Evolutionary conservation across 2,329 filamentous ascomycete species (phyloP), one percentile per base, ranked within the genome.

Genomic region (Xylaria sp.): DNA sequence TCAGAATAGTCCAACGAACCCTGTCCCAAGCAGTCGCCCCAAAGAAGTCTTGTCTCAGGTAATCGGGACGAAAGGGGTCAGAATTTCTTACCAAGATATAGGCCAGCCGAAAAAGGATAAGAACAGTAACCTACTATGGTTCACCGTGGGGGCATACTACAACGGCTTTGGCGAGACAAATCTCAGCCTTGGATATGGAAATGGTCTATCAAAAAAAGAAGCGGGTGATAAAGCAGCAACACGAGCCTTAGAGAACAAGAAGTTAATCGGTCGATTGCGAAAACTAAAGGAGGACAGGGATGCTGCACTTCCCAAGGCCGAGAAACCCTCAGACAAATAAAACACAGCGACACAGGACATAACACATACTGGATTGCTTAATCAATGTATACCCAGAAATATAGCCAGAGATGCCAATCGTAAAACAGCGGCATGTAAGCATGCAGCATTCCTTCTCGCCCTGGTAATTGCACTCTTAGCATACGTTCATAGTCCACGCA

Each of bases 141-240:
- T 87, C 76, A 87, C 85, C 2, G 84, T 93, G 1, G 90, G 86
- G 0, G 85, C 88, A 0, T 92, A 88, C 73, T 81, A 93, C 32
- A 86, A 88, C 23, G 92, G 91, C 0, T 92, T 90, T 84, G 92
- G 91, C 4, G 89, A 91, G 78, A 85, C 84, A 37, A 82, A 87
- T 58, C 86, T 88, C 76, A 81, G 87, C 65, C 79, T 94, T 5
- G 92, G 89, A 0, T 84, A 83, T 53, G 92, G 91, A 0, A 86
- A 85, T 37, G 92, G 87, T 1, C 80, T 88, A 70, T 88, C 86
- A 63, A 93, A 93, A 80, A 88, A 87, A 65, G 90, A 93, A 65
- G 92, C 92, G 0, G 90, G 90, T 0, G 82, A 86, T 16, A 89
- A 87, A 72, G 92, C 92, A 1, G 92, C 92, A 0, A 79, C 82